Evolutionary conservation across 352 stramenopile species (phyloP).

Genomic region (Paralagenidium karlingii): DNA sequence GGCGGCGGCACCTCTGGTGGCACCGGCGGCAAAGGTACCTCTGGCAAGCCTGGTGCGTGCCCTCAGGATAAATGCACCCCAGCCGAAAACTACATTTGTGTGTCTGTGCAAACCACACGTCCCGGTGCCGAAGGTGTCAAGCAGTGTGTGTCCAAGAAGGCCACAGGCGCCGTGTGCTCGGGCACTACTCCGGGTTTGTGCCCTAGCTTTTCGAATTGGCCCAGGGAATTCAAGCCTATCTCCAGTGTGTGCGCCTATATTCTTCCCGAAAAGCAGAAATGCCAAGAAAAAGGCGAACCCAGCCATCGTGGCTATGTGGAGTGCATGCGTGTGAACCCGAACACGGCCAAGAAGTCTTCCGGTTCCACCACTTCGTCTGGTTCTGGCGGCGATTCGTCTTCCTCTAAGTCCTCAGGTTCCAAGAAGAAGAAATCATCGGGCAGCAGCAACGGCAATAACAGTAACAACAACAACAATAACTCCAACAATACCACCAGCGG

Average conservation of each 20-base stretch:
- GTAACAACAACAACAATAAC: constrained; percentile 9
- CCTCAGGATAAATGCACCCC: no score
- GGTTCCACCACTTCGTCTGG: no score
- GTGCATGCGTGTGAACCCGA: neutral
- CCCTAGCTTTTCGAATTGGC: constrained; percentile 65
- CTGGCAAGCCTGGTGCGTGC: no score
- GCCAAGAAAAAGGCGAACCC: constrained; percentile 8
- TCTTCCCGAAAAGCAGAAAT: constrained; percentile 38
- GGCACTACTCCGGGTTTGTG: constrained; percentile 39
- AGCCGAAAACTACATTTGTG: constrained; percentile 34
- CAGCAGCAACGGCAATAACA: no score
- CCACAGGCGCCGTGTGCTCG: constrained; percentile 39
- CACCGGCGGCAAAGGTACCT: no score
- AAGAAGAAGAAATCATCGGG: no score
- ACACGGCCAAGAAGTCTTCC: no score
- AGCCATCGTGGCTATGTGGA: neutral
- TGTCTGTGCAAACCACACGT: constrained; percentile 70
- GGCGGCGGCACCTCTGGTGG: no score
- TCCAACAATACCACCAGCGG: constrained; percentile 13
- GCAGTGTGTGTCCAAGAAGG: constrained; percentile 49
- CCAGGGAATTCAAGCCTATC: constrained; percentile 45
- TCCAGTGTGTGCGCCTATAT: constrained; percentile 58
- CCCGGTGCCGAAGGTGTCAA: constrained; percentile 50
- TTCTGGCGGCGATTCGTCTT: no score
- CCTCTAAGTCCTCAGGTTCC: no score